These are phyloP conservation scores for Hibiscus tridactylites DNA, from an alignment of 345 rosid genomes.

Conservation along the genomic window DNA sequence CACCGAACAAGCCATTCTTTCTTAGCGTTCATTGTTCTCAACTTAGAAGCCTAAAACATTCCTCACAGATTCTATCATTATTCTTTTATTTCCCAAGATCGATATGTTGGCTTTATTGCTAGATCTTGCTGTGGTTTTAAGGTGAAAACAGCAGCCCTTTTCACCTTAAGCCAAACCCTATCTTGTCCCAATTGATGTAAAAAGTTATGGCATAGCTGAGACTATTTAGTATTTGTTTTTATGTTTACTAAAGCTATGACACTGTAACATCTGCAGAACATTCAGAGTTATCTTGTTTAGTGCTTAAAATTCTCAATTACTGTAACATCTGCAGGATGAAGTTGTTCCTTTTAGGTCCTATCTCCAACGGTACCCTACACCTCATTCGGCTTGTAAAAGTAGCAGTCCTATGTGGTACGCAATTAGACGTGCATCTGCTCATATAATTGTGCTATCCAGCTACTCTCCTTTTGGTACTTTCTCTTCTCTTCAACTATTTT, in stretches of 20 bases:
- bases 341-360: conserved; percentile 69
- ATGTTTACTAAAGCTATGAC: too few relatives aligned
- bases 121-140: neutral
- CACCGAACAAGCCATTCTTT: neutral
- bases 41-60: neutral
- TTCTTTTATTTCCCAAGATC: neutral
- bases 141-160: too few relatives aligned
- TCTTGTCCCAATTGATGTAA: neutral
- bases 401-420: conserved; percentile 87
- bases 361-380: conserved; percentile 80
- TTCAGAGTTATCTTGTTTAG: neutral
- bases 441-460: conserved; percentile 87
- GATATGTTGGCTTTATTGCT: neutral
- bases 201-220: too few relatives aligned
- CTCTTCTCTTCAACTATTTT: conserved; percentile 7
- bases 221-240: too few relatives aligned
- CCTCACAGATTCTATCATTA: neutral
- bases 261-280: too few relatives aligned
- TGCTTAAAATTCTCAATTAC: conserved; percentile 5
- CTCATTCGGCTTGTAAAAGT: conserved; percentile 69
- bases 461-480: conserved; percentile 90
- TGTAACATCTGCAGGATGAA: conserved; percentile 45
- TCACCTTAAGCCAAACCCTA: too few relatives aligned
- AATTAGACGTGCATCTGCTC: conserved; percentile 87
- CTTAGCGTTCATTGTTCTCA: neutral